A percentile compares a stretch with the other conserved stretches of the same genome.
Conservation (phyloP, 2,329 filamentous ascomycete species). For the Paraconiothyrium sp. region DNA sequence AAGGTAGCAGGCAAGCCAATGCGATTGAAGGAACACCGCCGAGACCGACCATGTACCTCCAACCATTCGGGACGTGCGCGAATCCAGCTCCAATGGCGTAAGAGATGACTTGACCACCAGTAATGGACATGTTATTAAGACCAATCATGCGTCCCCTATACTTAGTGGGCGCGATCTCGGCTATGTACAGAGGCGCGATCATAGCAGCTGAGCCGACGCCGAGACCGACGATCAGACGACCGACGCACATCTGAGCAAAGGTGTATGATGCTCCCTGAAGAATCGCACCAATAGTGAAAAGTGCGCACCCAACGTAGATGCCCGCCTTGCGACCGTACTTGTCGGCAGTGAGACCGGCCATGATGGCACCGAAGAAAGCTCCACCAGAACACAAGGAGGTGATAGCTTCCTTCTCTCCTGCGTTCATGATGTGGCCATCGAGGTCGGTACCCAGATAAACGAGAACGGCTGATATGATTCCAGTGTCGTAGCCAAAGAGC, state of each 20-base stretch:
- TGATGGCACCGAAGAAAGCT: conserved; percentile 56
- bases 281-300: conserved; percentile 51
- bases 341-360: conserved; percentile 41
- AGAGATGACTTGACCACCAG: conserved; percentile 42
- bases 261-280: conserved; percentile 42
- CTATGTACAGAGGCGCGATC: conserved; percentile 59
- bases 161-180: conserved; percentile 61
- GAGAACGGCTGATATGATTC: conserved; percentile 57
- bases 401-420: conserved; percentile 61
- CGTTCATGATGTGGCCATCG: conserved; percentile 46
- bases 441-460: conserved; percentile 54
- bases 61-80: conserved; percentile 51
- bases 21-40: conserved; percentile 55
- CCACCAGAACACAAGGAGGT: conserved; percentile 63
- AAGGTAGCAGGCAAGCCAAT: conserved; percentile 54
- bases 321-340: conserved; percentile 50
- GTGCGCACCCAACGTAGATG: conserved; percentile 52
- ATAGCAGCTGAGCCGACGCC: conserved; percentile 62
- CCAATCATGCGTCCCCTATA: conserved; percentile 61
- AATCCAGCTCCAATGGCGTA: conserved; percentile 44
- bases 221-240: conserved; percentile 59
- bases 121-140: conserved; percentile 58
- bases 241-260: conserved; percentile 56
- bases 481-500: conserved; percentile 57
- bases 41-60: conserved; percentile 54